These are phyloP conservation scores for Mrakia hoshinonis DNA, from an alignment of 768 basidiomycete genomes.

Conservation along the genomic window DNA sequence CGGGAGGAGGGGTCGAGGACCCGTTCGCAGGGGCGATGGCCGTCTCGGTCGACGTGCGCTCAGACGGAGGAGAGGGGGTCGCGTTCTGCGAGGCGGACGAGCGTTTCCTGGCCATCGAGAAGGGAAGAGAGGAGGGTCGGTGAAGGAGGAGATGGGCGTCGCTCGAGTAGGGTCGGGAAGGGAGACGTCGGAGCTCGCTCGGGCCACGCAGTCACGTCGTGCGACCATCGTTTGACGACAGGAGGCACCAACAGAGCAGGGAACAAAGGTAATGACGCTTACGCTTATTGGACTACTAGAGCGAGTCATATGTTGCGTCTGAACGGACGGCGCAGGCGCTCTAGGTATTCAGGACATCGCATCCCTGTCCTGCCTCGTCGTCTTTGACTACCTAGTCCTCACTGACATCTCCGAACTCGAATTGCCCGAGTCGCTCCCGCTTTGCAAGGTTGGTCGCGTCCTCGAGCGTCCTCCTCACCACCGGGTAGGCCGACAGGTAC, in stretches of 20 bases:
- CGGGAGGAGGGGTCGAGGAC: background rate
- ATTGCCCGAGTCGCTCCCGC: slow-evolving; percentile 68
- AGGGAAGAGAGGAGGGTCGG: background rate
- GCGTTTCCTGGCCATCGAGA: background rate
- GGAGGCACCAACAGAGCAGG: too few relatives aligned
- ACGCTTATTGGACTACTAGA: too few relatives aligned
- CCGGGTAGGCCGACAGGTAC: slow-evolving; percentile 63
- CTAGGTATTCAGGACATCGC: background rate
- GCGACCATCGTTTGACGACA: too few relatives aligned
- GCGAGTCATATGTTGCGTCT: too few relatives aligned
- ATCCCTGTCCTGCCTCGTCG: background rate
- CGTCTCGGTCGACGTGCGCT: background rate
- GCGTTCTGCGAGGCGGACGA: background rate
- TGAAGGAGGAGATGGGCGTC: too few relatives aligned
- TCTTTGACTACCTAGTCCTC: slow-evolving; percentile 49
- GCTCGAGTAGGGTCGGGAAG: too few relatives aligned
- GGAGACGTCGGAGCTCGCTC: too few relatives aligned
- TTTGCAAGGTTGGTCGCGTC: slow-evolving; percentile 51
- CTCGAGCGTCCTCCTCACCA: slow-evolving; percentile 57
- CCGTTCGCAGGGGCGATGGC: slow-evolving; percentile 1
- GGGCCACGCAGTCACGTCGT: too few relatives aligned
- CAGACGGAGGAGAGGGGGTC: background rate
- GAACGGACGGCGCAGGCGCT: too few relatives aligned
- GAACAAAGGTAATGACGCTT: too few relatives aligned
- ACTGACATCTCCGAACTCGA: slow-evolving; percentile 83